Percentiles rank a stretch among this genome's conserved stretches.
Conservation (phyloP, 2,329 filamentous ascomycete genomes). For the Diaporthe sp. region DNA sequence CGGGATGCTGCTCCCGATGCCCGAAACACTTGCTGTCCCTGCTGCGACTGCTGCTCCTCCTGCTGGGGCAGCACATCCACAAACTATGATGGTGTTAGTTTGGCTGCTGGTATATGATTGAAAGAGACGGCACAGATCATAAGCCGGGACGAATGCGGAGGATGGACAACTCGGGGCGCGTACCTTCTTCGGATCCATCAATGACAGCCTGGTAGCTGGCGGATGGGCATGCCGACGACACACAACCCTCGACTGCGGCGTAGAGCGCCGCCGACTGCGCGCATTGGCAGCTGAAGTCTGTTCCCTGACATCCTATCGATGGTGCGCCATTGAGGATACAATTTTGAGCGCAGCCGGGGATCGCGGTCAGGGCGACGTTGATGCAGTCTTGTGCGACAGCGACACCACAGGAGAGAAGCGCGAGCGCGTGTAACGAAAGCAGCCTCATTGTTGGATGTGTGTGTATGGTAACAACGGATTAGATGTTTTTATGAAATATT, state of each 20-base stretch:
- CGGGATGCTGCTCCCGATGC: background rate
- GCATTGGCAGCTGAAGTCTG: constrained; percentile 47
- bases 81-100: constrained; percentile 24
- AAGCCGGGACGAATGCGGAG: background rate
- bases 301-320: constrained; percentile 42
- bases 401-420: constrained; percentile 6
- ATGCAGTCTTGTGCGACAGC: constrained; percentile 38
- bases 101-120: background rate
- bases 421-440: constrained; percentile 1
- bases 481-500: background rate
- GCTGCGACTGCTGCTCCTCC: background rate
- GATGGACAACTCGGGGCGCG: constrained; percentile 7
- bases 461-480: background rate
- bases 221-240: constrained; percentile 40
- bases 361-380: constrained; percentile 40
- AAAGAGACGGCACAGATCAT: background rate
- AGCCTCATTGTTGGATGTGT: constrained; percentile 27
- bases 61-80: constrained; percentile 30
- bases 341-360: constrained; percentile 45
- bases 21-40: constrained; percentile 28
- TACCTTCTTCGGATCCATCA: constrained; percentile 43
- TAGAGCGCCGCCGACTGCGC: constrained; percentile 43
- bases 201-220: constrained; percentile 44
- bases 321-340: constrained; percentile 46
- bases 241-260: constrained; percentile 46